A percentile compares a stretch with the other conserved stretches of the same genome.
Evolutionary conservation across 2,329 filamentous ascomycete species (phyloP).

Genomic region (Xylaria arbuscula): DNA sequence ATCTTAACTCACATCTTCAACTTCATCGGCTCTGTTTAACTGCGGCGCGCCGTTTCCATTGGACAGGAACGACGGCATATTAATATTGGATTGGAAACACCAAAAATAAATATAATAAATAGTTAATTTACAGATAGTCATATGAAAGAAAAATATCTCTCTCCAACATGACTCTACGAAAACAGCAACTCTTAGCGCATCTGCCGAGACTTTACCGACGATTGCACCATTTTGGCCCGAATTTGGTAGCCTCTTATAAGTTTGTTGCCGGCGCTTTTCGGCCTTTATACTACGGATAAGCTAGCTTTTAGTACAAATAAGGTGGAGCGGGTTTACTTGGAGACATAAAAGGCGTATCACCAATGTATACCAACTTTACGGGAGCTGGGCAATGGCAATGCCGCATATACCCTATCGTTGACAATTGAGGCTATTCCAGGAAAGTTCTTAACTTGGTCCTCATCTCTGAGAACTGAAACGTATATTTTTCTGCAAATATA

Average conservation of each 20-base stretch:
- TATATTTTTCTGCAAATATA: neutral
- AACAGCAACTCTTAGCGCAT: constrained; percentile 13
- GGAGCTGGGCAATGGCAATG: neutral
- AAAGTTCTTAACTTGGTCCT: neutral
- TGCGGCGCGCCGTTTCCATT: constrained; percentile 30
- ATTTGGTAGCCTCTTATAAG: neutral
- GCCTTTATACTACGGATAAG: neutral
- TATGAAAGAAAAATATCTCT: neutral
- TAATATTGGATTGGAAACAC: neutral
- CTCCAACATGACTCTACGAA: constrained; percentile 6
- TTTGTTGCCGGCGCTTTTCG: neutral
- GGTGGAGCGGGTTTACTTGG: neutral
- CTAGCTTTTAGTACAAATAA: neutral
- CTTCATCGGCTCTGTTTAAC: constrained; percentile 57
- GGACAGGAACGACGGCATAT: constrained; percentile 16
- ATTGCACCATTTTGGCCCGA: constrained; percentile 38
- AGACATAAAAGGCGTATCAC: neutral
- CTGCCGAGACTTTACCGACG: constrained; percentile 36
- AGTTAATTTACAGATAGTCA: neutral
- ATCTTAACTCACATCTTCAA: constrained; percentile 58
- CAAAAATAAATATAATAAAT: neutral
- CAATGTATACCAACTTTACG: neutral
- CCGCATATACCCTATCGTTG: neutral
- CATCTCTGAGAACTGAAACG: neutral
- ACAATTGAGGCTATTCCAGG: neutral